Evolutionary conservation across 768 basidiomycete genomes (phyloP), one percentile per base, ranked within the genome.

Genomic region (Exidia glandulosa): DNA sequence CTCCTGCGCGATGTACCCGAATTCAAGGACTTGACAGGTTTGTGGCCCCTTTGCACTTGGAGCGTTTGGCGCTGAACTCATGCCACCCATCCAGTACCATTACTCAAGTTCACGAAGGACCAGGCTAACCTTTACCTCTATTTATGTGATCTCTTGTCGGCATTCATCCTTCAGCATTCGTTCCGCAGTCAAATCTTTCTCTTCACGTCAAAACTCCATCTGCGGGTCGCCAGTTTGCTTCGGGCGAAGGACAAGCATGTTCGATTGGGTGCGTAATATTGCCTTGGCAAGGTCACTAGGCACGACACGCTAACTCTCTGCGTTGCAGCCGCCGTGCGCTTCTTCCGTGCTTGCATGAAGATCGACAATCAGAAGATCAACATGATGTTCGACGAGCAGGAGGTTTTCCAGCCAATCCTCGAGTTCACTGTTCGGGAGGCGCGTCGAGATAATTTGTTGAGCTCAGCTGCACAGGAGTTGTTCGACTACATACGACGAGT

Each of bases 381-480:
- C 64, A 75, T 74, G 41, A 86, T 91, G 68, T 76, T 97, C 59
- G 82, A 86, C 70, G 94, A 95, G 74, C 78, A 88, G 63, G 91
- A 94, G 67, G 76, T 94, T 30, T 74, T 97, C 64, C 81, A 83
- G 64, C 88, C 93, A 2, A 83, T 97, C 59, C 75, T 97, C 60
- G 86, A 91, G 62, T 75, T 96, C 61, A 87, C 91, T n/a, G 68
- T 87, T 31, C 81, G 82, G 62, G 94, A 96, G 72, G 87, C 88
- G 33, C 76, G 79, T 58, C 79, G 90, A 60, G 96, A 99, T 71
- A 99, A 94, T 73, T 79, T 99, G 62, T 76, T 99, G 59, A 90
- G 87, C 66, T 94, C 93, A 66, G 91, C 94, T 37, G 97, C 93
- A 76, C 87, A 96, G 71, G 96, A 98, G 70, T 88, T 90, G 63